These are phyloP conservation scores for Starmerella geochares DNA, from an alignment of 805 yeast genomes.

Conservation along the genomic window DNA sequence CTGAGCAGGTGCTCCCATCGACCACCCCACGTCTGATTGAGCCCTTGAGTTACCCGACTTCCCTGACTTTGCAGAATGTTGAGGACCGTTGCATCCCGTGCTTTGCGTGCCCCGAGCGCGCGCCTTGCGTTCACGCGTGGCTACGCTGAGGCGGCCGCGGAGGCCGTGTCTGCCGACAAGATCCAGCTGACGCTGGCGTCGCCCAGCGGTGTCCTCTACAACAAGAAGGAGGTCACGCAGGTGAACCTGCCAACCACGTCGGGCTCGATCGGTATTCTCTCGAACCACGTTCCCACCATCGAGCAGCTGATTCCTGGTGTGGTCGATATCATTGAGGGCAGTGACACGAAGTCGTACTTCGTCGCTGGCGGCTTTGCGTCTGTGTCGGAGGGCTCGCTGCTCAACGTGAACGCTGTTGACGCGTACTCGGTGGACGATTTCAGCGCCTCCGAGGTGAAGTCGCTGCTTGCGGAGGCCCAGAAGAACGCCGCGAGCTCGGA, in stretches of 20 bases:
- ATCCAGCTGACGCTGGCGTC: constrained; percentile 81
- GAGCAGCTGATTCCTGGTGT: constrained; percentile 96
- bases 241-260: constrained; percentile 92
- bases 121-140: constrained; percentile 32
- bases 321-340: constrained; percentile 75
- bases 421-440: constrained; percentile 87
- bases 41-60: constrained; percentile 7
- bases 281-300: constrained; percentile 94
- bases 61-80: constrained; percentile 15
- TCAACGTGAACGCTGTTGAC: constrained; percentile 87
- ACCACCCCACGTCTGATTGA: constrained; percentile 8
- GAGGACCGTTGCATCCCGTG: constrained; percentile 24
- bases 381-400: constrained; percentile 85
- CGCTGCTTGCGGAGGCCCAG: constrained; percentile 84
- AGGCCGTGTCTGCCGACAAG: constrained; percentile 46
- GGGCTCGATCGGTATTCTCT: constrained; percentile 94
- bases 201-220: constrained; percentile 45
- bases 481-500: constrained; percentile 74
- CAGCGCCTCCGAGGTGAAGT: constrained; percentile 64
- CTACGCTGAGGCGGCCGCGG: constrained; percentile 69
- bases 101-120: constrained; percentile 22
- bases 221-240: constrained; percentile 40
- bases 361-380: constrained; percentile 95
- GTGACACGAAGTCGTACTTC: constrained; percentile 69
- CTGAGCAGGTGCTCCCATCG: constrained; percentile 9